phyloP scores from a whole-genome alignment of 1,139 yeast genomes.

The Chernovozyma sophiae-reginae region DNA sequence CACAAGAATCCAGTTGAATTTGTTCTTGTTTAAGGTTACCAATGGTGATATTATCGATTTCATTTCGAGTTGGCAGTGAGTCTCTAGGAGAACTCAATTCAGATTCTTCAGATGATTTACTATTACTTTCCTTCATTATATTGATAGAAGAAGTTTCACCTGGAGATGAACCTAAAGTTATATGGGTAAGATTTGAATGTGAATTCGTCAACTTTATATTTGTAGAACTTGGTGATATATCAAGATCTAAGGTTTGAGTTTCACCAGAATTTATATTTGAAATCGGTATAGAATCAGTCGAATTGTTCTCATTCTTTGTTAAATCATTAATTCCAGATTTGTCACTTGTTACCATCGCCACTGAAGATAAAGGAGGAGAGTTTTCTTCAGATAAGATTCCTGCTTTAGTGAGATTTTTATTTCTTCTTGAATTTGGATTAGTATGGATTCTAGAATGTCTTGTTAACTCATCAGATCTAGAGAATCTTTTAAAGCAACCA shows the following conservation, averaged over 20 bases:
- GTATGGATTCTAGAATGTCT: slow-evolving; percentile 86
- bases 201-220: too few species aligned
- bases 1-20: not conserved
- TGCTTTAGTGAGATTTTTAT: slow-evolving; percentile 28
- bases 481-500: slow-evolving; percentile 80
- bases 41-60: not conserved
- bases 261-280: not conserved
- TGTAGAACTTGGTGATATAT: not conserved
- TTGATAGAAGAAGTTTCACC: not conserved
- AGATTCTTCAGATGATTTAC: not conserved
- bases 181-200: not conserved
- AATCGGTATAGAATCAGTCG: not conserved
- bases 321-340: not conserved
- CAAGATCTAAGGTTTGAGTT: not conserved
- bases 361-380: not conserved
- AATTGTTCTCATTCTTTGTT: not conserved
- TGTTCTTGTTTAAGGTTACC: not conserved
- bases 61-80: not conserved
- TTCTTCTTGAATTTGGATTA: slow-evolving; percentile 67
- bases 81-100: slow-evolving; percentile 1
- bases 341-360: not conserved
- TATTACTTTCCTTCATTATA: not conserved
- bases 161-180: not conserved
- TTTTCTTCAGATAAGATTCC: slow-evolving; percentile 1
- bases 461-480: slow-evolving; percentile 86